Base-by-base conservation (phyloP, 2,329 filamentous ascomycete genomes). In the Herpotrichia juniperi region DNA sequence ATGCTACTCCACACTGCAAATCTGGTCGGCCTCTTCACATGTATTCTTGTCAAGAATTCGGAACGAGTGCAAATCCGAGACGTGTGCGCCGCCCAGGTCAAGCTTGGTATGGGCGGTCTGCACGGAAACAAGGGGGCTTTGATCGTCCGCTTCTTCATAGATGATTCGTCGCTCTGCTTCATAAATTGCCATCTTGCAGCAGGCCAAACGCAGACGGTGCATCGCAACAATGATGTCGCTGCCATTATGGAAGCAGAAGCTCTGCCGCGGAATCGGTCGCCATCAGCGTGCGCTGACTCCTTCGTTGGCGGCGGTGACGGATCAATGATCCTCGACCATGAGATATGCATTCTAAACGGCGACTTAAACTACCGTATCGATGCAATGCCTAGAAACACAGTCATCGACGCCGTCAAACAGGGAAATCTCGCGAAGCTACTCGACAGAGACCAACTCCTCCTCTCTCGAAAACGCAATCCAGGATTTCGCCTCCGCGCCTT, bases 341-440 rank as follows among this genome's bases (percentile, higher is more conserved):
- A 99, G 75, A 88, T 99, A n/a, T 97, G 93, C 72, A 86, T 99
- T 42, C 77, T 97, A 35, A 97, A 97, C 65, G 94, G 94, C 24
- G 94, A 99, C 71, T 82, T 99, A 44, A 99, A 99, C 75, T 99
- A 99, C 74, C 92, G 94, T 56, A 97, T 99, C 66, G 94, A 99
- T 72, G 92, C 93, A 21, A 97, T 97, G 85, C 91, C 91, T 16
- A 90, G 94, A 44, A 91, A 97, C 66, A 92, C 90, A 0, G 93
- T 99, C 2, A 89, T 97, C 48, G 88, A 87, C 53, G 92, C 91
- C 1, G 85, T 97, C 45, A 88, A 90, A 57, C 82, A 88, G 35
- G 87, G 88, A 56, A 96, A 97, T 61, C 81, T 97, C 2, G 68
- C 81, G 24, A 96, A 96, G 69, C 83, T 99, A 1, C 86, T 99